A percentile compares a stretch with the other conserved stretches of the same genome.
Conservation (phyloP, 257 asterid genomes). For the Capsicum baccatum region DNA sequence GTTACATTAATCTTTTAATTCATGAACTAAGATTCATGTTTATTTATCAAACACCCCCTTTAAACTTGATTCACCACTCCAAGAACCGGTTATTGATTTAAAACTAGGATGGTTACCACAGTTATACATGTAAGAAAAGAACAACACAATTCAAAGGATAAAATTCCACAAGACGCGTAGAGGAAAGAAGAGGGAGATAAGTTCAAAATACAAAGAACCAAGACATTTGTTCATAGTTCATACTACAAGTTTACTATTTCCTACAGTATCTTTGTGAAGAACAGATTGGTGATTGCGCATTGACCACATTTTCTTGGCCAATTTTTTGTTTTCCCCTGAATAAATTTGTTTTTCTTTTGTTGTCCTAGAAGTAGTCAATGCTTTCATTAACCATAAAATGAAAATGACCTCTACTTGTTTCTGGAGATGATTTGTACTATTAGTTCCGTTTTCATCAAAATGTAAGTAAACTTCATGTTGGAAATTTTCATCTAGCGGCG, state of each 20-base stretch:
- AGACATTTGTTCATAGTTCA: neutral
- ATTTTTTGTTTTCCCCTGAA: too few species aligned
- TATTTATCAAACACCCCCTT: too few species aligned
- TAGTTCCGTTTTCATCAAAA: neutral
- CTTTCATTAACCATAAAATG: neutral
- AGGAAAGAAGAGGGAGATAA: neutral
- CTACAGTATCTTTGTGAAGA: neutral
- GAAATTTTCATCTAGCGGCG: neutral
- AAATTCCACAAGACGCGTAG: neutral
- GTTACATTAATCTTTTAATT: too few species aligned
- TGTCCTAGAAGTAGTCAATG: neutral
- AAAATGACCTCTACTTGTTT: neutral
- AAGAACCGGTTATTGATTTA: too few species aligned
- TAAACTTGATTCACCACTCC: too few species aligned
- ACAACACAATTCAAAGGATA: neutral
- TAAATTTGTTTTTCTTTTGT: too few species aligned
- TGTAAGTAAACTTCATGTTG: neutral
- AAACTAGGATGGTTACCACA: too few species aligned
- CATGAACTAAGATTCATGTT: too few species aligned
- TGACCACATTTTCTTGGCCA: too few species aligned
- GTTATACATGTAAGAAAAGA: neutral
- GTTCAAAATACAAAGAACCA: neutral
- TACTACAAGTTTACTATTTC: neutral
- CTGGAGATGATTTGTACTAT: neutral
- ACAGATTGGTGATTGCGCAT: too few species aligned